These are phyloP conservation scores for Saccharomycopsis oosterbeekiorum DNA, from an alignment of 805 yeast species.

Conservation along the genomic window DNA sequence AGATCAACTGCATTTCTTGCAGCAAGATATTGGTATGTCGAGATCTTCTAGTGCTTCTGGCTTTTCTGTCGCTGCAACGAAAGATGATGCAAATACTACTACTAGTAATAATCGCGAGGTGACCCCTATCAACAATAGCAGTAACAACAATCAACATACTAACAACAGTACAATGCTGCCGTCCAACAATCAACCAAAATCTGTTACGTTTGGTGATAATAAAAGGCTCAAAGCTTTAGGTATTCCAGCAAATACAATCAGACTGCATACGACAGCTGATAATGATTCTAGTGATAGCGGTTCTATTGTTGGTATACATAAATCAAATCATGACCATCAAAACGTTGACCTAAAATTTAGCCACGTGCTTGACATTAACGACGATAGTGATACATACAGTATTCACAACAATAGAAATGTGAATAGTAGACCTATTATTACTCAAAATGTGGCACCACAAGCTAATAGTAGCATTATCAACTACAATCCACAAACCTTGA, in stretches of 20 bases:
- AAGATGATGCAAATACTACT: conserved; percentile 10
- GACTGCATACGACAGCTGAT: background rate
- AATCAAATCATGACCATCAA: background rate
- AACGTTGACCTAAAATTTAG: background rate
- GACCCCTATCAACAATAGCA: background rate
- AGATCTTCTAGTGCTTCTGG: conserved; percentile 14
- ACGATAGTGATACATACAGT: background rate
- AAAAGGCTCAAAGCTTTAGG: background rate
- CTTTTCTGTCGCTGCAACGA: conserved; percentile 10
- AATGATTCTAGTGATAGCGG: conserved; percentile 5
- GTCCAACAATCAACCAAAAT: background rate
- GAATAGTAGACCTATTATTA: background rate
- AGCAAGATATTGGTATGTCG: conserved; percentile 4
- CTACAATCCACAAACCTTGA: background rate
- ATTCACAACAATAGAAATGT: background rate
- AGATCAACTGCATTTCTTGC: background rate
- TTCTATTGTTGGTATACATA: background rate
- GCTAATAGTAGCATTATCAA: background rate
- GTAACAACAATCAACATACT: background rate
- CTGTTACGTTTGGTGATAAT: background rate
- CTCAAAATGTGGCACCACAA: background rate
- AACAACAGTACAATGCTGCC: background rate
- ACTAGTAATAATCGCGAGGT: background rate
- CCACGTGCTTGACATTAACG: background rate
- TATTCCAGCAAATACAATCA: background rate